These are phyloP conservation scores for Eucalyptus globulus DNA, from an alignment of 345 rosid species.

Conservation along the genomic window DNA sequence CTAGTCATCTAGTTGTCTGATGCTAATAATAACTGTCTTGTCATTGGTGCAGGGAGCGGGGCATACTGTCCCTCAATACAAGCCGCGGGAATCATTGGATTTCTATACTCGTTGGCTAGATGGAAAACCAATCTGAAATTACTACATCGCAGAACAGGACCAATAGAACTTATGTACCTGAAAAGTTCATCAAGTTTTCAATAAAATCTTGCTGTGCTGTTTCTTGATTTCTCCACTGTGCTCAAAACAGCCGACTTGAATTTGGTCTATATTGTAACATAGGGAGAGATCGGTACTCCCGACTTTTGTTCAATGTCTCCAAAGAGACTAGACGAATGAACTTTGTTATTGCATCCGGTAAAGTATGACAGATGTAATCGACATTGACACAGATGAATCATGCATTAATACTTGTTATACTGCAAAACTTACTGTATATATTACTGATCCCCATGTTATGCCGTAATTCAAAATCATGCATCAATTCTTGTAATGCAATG, in stretches of 20 bases:
- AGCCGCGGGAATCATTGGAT: constrained; percentile 37
- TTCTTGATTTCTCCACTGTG: background rate
- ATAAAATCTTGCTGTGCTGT: background rate
- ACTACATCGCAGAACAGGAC: background rate
- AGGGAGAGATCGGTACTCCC: background rate
- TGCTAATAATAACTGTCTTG: background rate
- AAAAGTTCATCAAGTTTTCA: background rate
- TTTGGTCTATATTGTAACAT: background rate
- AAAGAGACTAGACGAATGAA: background rate
- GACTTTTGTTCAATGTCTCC: background rate
- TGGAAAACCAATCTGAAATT: constrained; percentile 1
- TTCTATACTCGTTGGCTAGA: constrained; percentile 36
- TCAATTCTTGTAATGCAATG: background rate
- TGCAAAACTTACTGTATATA: background rate
- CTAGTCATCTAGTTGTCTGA: background rate
- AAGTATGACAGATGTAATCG: background rate
- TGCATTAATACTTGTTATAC: no score
- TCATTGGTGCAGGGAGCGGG: constrained; percentile 43
- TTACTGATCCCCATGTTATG: background rate
- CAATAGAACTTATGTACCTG: background rate
- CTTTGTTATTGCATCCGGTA: background rate
- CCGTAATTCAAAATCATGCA: background rate
- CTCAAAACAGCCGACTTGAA: background rate
- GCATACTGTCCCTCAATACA: constrained; percentile 50
- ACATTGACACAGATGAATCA: no score